Evolutionary conservation across 345 rosid genomes (phyloP), one percentile per base, ranked within the genome.

Genomic region (Salix arbutifolia): DNA sequence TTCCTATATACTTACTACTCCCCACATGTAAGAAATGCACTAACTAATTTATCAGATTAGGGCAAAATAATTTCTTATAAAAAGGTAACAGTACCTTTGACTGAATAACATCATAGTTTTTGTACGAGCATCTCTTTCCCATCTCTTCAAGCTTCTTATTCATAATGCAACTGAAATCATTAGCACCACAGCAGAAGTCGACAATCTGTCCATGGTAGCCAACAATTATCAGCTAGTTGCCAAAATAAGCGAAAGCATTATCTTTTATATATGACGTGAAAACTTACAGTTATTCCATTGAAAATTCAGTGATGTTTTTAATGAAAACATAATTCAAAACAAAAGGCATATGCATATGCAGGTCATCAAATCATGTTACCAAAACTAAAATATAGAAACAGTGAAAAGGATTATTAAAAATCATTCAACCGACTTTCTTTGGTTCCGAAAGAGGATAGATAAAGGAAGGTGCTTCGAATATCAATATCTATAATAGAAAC

Each of bases 131-230:
- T 52, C 83, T 91, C 89, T 91, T 96, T 78, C 97, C 92, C 0
- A 80, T 88, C 82, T 90, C 96, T 73, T 93, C 91, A 78, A 96
- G 94, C 90, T 91, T 96, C 76, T 44, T 71, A 76, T 89, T 92
- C 98, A 91, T 85, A 62, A 91, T 76, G 75, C 87, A 80, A 77
- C 99, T 96, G 73, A 96, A 96, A 81, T 96, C 96, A 84, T 96
- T 96, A 71, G 98, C 90, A 70, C 99, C 99, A 78, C 98, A 96
- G 73, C 98, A 96, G 84, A 91, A 91, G 87, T 96, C 99, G 25
- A 96, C 96, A 77, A 93, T 80, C 98, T 96, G 93, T 50, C 53
- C 48, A 67, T 11, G 12, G 16, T 46, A 16, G 72, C 28, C 18
- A 72, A 35, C 6, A 52, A 14, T 72, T 52, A 26, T 1, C 4